Evolutionary conservation across 495 filamentous ascomycete species (phyloP).

Genomic region (Pseudevernia furfuracea): DNA sequence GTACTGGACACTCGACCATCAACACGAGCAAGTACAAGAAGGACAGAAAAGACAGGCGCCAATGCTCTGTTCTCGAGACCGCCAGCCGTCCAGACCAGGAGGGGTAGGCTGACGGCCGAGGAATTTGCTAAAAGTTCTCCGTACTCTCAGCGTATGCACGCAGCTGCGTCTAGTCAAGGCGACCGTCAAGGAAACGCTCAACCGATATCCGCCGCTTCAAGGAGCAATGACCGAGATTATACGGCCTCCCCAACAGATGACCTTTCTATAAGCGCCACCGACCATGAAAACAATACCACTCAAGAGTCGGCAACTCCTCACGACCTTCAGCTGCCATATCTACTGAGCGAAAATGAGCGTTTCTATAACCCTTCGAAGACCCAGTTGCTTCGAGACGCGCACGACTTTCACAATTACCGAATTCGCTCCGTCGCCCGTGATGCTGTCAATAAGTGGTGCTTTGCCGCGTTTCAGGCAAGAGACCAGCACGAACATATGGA

Average conservation of each 20-base stretch:
- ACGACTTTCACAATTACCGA: slow-evolving; percentile 50
- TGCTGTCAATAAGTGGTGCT: slow-evolving; percentile 48
- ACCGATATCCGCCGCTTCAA: not conserved
- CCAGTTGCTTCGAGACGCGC: slow-evolving; percentile 50
- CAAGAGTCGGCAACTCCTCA: not conserved
- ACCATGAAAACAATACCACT: slow-evolving; percentile 25
- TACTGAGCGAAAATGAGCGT: slow-evolving; percentile 33
- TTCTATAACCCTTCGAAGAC: slow-evolving; percentile 48
- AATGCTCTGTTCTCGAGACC: slow-evolving; percentile 26
- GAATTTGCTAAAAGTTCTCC: slow-evolving; percentile 22
- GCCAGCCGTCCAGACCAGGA: slow-evolving; percentile 5
- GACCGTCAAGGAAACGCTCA: not conserved
- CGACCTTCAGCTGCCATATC: slow-evolving; percentile 1
- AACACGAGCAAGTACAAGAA: slow-evolving; percentile 32
- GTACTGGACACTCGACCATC: slow-evolving; percentile 31
- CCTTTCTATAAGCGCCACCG: not conserved
- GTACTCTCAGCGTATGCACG: slow-evolving; percentile 16
- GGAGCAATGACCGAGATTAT: not conserved
- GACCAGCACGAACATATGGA: slow-evolving; percentile 43
- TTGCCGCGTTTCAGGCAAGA: slow-evolving; percentile 39
- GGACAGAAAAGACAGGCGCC: slow-evolving; percentile 37
- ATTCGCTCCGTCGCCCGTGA: slow-evolving; percentile 41
- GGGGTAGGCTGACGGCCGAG: slow-evolving; percentile 24
- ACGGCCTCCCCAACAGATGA: not conserved
- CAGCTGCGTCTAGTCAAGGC: slow-evolving; percentile 17